Evolutionary conservation across 129 eudicot genomes (phyloP).

Genomic region (Chrysanthemum lavandulifolium): DNA sequence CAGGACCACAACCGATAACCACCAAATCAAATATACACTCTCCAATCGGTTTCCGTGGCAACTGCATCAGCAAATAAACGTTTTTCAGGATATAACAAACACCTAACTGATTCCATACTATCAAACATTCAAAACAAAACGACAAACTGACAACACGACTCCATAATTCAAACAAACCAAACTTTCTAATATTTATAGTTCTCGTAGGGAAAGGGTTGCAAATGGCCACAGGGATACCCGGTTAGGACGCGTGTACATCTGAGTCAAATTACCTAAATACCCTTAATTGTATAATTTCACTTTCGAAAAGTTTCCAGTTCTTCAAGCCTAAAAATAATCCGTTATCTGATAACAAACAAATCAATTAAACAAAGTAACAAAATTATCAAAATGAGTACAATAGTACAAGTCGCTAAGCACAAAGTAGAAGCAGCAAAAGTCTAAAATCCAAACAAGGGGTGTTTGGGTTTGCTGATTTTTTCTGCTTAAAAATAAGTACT

Average conservation of each 20-base stretch:
- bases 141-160: background rate
- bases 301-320: no score
- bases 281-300: conserved; percentile 4
- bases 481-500: no score
- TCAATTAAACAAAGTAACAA: conserved; percentile 4
- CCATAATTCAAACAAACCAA: background rate
- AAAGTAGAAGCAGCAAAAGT: conserved; percentile 5
- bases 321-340: no score
- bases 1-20: conserved; percentile 97
- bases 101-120: conserved; percentile 8
- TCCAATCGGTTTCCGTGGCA: conserved; percentile 56
- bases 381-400: background rate
- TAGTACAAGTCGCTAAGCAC: background rate
- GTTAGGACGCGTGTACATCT: no score
- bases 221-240: background rate
- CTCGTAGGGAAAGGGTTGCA: no score
- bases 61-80: conserved; percentile 41
- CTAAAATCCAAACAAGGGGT: background rate
- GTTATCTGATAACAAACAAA: background rate
- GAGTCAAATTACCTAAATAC: background rate
- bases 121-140: background rate
- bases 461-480: background rate
- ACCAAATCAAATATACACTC: conserved; percentile 76
- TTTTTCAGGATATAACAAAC: conserved; percentile 10
- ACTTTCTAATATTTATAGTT: background rate